Percentiles rank a stretch among this genome's conserved stretches.
Evolutionary conservation across 768 basidiomycete genomes (phyloP).

Genomic region (Mycena amicta): DNA sequence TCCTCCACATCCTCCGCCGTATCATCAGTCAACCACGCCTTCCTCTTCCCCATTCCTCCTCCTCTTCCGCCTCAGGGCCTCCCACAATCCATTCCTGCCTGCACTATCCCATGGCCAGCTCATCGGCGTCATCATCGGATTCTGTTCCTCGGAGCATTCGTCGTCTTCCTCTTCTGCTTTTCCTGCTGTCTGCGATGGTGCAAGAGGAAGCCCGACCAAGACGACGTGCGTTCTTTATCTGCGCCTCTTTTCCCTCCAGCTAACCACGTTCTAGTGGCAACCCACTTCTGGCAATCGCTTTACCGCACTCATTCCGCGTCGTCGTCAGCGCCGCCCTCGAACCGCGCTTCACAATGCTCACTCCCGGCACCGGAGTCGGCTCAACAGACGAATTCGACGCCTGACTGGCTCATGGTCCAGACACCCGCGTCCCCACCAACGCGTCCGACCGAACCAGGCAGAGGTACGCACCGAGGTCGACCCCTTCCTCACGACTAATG

Average conservation of each 20-base stretch:
- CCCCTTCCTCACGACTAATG: constrained; percentile 19
- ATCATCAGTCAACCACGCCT: constrained; percentile 23
- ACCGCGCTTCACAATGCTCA: constrained; percentile 23
- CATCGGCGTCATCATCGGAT: constrained; percentile 61
- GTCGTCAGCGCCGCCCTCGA: constrained; percentile 11
- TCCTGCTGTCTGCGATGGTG: constrained; percentile 38
- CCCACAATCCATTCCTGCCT: constrained; percentile 22
- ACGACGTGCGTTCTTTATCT: constrained; percentile 2
- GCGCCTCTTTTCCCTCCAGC: not conserved
- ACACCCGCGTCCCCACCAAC: not conserved
- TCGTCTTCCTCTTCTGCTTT: constrained; percentile 53
- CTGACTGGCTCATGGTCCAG: constrained; percentile 13
- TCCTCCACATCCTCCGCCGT: constrained; percentile 29
- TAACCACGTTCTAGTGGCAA: not conserved
- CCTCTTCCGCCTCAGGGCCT: constrained; percentile 17
- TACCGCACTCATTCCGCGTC: constrained; percentile 15
- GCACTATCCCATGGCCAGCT: constrained; percentile 44
- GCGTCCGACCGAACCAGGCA: not conserved
- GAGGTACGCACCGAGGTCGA: constrained; percentile 16
- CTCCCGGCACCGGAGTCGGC: constrained; percentile 1
- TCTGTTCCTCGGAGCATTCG: constrained; percentile 60
- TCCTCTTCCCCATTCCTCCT: constrained; percentile 25
- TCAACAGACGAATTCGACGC: constrained; percentile 10
- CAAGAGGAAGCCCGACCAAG: not conserved
- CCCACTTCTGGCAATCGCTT: constrained; percentile 4